Evolutionary conservation across 2,329 filamentous ascomycete genomes (phyloP).

Genomic region (Clathrospora elynae): DNA sequence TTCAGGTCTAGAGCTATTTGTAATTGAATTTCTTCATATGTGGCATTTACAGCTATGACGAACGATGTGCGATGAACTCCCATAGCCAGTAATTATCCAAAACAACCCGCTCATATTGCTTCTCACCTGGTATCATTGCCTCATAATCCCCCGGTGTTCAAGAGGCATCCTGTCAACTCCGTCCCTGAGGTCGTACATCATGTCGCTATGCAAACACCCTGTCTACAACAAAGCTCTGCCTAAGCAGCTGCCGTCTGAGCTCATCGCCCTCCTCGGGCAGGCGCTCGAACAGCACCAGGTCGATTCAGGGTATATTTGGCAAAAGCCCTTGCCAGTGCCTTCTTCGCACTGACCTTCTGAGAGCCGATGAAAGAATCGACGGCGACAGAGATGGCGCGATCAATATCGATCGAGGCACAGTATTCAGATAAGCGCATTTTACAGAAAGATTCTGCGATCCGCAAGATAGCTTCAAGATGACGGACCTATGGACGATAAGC

Average conservation of each 20-base stretch:
- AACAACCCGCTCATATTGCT: neutral
- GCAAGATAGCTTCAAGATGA: conserved; percentile 96
- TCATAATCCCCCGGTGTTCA: too few species aligned
- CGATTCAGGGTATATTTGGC: conserved; percentile 76
- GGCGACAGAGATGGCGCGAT: conserved; percentile 94
- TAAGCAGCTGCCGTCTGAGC: conserved; percentile 38
- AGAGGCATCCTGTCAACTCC: conserved; percentile 6
- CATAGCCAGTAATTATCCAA: neutral
- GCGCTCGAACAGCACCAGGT: conserved; percentile 50
- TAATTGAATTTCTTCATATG: too few species aligned
- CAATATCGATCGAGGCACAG: conserved; percentile 86
- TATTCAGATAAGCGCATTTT: conserved; percentile 99
- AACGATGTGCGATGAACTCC: neutral
- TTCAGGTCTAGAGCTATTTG: too few species aligned
- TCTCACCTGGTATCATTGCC: conserved; percentile 26
- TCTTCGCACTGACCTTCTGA: conserved; percentile 98
- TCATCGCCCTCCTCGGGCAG: conserved; percentile 33
- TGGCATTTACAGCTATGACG: too few species aligned
- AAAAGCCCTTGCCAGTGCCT: conserved; percentile 89
- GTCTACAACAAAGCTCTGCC: neutral
- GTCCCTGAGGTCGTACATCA: conserved; percentile 5
- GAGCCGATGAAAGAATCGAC: conserved; percentile 95
- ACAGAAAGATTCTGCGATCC: conserved; percentile 90
- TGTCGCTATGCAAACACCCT: neutral
- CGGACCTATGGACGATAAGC: conserved; percentile 69